Evolutionary conservation across 352 stramenopile species (phyloP), one percentile per base, ranked within the genome.

Genomic region (Globisporangium lucens): DNA sequence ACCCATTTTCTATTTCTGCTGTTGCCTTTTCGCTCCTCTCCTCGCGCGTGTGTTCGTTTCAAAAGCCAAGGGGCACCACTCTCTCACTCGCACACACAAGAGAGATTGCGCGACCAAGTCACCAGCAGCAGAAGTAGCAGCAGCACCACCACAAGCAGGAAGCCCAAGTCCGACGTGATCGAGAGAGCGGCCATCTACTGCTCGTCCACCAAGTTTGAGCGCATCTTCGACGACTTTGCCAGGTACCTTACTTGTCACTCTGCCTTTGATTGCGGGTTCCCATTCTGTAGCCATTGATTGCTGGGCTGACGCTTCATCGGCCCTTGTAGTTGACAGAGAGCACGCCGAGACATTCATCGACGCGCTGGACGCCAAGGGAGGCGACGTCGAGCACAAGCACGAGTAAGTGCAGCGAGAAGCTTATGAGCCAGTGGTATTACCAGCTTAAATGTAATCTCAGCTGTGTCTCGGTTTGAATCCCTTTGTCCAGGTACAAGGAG

Each of bases 371-470:
- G 79, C 82, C 9, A 91, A 90, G 65, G 75, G 65, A 1, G 75
- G 75, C 43, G 85, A 94, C 46, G 75, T 83, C 2, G 82, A 92
- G 70, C 83, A 93, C 71, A 93, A 93, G 51, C 83, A 91, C 71
- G 83, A 91, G 82, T 90, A 66, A 33, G 69, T 55, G 12, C n/a
- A 49, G 43, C 24, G 20, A 27, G 20, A 35, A 41, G 33, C n/a
- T 43, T n/a, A 12, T 38, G 38, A 35, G 22, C 49, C 17, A 1
- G 24, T 24, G 24, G 24, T 24, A 24, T 24, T 24, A 24, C 24
- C 24, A 24, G 24, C 24, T 24, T 24, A 24, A 24, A 24, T 24
- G 24, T 24, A 24, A 24, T 24, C 24, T 24, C 24, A 24, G 24
- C 24, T 24, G 24, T 24, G 30, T 4, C 30, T 33, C 30, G 30